Conservation (phyloP, 2,329 filamentous ascomycete species). For the Thielaviopsis ethacetica region DNA sequence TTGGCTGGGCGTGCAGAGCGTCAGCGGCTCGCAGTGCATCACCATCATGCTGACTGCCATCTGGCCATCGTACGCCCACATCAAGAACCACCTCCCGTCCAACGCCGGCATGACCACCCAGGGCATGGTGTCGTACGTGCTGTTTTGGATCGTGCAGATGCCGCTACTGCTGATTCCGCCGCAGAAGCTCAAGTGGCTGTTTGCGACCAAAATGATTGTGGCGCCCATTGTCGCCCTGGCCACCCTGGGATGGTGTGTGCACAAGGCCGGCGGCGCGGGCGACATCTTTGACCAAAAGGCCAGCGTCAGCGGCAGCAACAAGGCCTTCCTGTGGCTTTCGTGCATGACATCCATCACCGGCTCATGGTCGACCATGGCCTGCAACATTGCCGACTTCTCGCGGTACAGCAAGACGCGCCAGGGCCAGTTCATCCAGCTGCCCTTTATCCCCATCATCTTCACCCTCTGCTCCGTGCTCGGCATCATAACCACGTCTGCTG, state of each 20-base stretch:
- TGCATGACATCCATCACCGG: conserved; percentile 31
- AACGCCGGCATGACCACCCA: conserved; percentile 20
- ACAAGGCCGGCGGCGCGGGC: conserved; percentile 12
- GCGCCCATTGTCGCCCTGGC: conserved; percentile 13
- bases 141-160: conserved; percentile 31
- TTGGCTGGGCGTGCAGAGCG: conserved; percentile 30
- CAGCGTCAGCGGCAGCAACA: conserved; percentile 19
- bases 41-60: conserved; percentile 20
- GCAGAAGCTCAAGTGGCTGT: conserved; percentile 26
- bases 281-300: conserved; percentile 11
- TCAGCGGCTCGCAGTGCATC: conserved; percentile 16
- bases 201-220: conserved; percentile 23
- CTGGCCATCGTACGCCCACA: conserved; percentile 23
- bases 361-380: conserved; percentile 30
- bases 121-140: conserved; percentile 26
- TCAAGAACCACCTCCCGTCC: conserved; percentile 24
- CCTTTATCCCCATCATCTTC: conserved; percentile 30
- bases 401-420: conserved; percentile 23
- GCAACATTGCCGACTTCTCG: conserved; percentile 30
- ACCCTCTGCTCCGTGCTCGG: conserved; percentile 30
- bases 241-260: conserved; percentile 24
- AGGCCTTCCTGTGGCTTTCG: conserved; percentile 25
- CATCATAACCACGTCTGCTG: conserved; percentile 30
- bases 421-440: conserved; percentile 30
- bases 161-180: conserved; percentile 27